Percentiles rank a stretch among this genome's conserved stretches.
These are phyloP conservation scores for Talaromyces atroroseus DNA, from an alignment of 2,329 filamentous ascomycete genomes.

Conservation along the genomic window DNA sequence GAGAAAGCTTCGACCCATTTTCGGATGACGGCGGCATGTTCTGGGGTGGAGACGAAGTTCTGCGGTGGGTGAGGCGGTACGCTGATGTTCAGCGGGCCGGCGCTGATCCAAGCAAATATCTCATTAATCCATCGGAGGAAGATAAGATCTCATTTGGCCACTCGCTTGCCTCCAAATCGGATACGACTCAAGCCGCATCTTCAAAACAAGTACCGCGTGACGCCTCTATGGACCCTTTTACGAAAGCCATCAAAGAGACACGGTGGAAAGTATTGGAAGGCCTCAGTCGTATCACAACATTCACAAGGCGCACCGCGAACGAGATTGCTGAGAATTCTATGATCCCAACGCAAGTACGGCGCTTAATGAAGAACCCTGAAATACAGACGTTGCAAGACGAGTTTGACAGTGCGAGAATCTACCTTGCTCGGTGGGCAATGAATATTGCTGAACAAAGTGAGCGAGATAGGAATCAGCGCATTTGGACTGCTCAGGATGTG, in stretches of 20 bases:
- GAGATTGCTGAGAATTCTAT: constrained; percentile 88
- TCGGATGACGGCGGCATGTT: constrained; percentile 75
- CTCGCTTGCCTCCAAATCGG: constrained; percentile 39
- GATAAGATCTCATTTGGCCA: constrained; percentile 74
- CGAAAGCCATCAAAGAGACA: constrained; percentile 89
- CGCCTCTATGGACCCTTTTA: constrained; percentile 83
- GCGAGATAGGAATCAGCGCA: constrained; percentile 72
- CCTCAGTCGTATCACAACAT: constrained; percentile 94
- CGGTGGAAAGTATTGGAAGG: constrained; percentile 96
- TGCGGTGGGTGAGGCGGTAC: constrained; percentile 85
- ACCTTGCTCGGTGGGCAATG: constrained; percentile 97
- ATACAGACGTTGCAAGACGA: constrained; percentile 94
- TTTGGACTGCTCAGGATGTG: constrained; percentile 90
- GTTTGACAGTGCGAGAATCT: constrained; percentile 92
- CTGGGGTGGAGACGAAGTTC: constrained; percentile 94
- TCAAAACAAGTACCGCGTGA: constrained; percentile 44
- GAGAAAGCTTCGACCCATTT: constrained; percentile 86
- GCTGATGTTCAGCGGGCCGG: constrained; percentile 74
- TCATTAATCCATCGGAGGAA: constrained; percentile 80
- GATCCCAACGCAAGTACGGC: constrained; percentile 78
- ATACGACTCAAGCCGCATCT: constrained; percentile 34
- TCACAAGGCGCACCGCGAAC: constrained; percentile 85
- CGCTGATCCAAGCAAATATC: constrained; percentile 83
- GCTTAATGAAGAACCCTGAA: constrained; percentile 82
- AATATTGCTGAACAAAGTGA: constrained; percentile 97